Evolutionary conservation across 139 green algal genomes (phyloP).

Genomic region (Eudorina sp.): DNA sequence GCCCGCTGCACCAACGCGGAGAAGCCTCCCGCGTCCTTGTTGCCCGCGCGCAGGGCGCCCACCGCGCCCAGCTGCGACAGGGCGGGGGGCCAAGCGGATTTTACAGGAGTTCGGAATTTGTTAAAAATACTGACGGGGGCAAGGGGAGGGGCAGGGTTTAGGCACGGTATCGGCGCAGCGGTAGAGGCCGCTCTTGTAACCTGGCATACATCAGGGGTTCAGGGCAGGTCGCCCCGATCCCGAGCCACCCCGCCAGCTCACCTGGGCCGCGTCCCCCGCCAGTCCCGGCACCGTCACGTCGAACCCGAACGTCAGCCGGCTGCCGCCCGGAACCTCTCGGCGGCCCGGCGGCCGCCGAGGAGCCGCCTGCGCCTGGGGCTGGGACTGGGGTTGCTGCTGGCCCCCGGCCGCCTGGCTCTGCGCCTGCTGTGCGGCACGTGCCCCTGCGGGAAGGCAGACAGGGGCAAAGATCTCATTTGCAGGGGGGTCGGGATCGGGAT

Average conservation of each 20-base stretch:
- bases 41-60: neutral
- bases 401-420: too few species aligned
- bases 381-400: neutral
- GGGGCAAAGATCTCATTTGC: too few species aligned
- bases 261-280: neutral
- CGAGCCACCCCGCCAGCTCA: too few species aligned
- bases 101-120: too few species aligned
- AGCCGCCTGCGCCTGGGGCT: neutral
- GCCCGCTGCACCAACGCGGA: neutral
- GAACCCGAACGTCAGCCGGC: slow-evolving; percentile 30
- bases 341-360: neutral
- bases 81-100: too few species aligned
- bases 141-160: too few species aligned
- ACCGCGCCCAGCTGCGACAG: neutral
- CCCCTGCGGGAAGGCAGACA: neutral
- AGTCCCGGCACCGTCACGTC: slow-evolving; percentile 45
- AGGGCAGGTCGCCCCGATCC: too few species aligned
- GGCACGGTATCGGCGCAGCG: too few species aligned
- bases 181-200: too few species aligned
- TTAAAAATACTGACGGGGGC: too few species aligned
- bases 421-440: neutral
- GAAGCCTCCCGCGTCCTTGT: slow-evolving; percentile 15
- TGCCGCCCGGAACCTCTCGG: neutral
- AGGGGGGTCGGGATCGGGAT: too few species aligned
- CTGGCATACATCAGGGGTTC: too few species aligned